Evolutionary conservation across 768 basidiomycete genomes (phyloP).

Genomic region (Boletus huronensis): DNA sequence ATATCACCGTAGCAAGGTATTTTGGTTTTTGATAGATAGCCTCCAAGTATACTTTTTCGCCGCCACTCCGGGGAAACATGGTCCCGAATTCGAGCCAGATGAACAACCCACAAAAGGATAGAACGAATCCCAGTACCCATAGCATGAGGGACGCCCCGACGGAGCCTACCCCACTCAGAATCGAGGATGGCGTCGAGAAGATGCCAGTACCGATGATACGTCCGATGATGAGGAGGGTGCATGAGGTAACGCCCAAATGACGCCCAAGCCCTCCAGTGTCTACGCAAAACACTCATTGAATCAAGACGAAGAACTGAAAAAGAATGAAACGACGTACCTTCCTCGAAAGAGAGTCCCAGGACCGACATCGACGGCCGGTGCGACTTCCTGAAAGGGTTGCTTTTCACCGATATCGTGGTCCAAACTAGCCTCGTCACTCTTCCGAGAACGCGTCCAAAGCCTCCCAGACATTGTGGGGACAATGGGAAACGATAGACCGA

Average conservation of each 20-base stretch:
- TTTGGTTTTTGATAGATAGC: constrained; percentile 47
- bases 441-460: constrained; percentile 3
- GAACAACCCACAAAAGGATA: constrained; percentile 58
- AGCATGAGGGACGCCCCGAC: constrained; percentile 60
- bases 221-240: constrained; percentile 55
- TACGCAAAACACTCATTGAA: constrained; percentile 11
- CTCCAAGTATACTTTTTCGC: constrained; percentile 63
- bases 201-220: constrained; percentile 64
- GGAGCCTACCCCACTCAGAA: constrained; percentile 53
- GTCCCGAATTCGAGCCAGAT: constrained; percentile 64
- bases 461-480: constrained; percentile 6
- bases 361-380: constrained; percentile 8
- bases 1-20: constrained; percentile 47
- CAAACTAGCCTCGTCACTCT: not conserved
- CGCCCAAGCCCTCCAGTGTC: constrained; percentile 56
- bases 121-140: constrained; percentile 58
- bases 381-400: not conserved
- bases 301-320: not conserved
- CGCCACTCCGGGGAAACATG: constrained; percentile 60
- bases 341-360: too few species aligned
- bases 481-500: too few species aligned
- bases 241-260: constrained; percentile 53
- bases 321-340: too few species aligned
- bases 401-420: not conserved
- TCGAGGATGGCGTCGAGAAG: constrained; percentile 59